Base-by-base conservation (phyloP, 345 rosid species). In the Turnera subulata region DNA sequence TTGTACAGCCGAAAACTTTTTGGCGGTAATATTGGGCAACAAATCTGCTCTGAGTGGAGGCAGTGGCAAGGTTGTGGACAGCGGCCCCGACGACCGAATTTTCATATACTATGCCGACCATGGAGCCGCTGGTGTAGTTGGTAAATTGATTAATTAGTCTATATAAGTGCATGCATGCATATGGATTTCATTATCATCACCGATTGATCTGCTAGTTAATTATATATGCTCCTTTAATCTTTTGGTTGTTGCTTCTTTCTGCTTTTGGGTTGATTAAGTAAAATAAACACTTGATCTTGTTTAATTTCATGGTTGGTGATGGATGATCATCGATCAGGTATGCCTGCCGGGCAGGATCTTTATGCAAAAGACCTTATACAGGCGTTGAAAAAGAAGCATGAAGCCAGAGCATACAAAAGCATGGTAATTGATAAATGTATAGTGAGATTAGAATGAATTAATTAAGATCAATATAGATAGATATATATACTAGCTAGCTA, bases 101-200 rank as follows among this genome's bases (percentile, higher is more conserved):
- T 88, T 85, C 73, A 65, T 85, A 43, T 88, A 63, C 58, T 88
- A 84, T 42, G 15, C 84, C 43, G 96, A 85, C 35, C 88, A 84
- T 67, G 96, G 96, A 15, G 7, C 64, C 58, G 53, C 87, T n/a
- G 89, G 88, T 0, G 0, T 59, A 5, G 37, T 82, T 33, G 60
- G 88, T 77, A 48, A 47, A 54, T 50, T 22, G 20, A 5, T n/a
- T n/a, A n/a, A n/a, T n/a, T n/a, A n/a, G 22, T 19, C 10, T 46
- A 6, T 16, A 20, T 20, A 2, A 7, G 17, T 18, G 10, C 17
- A 45, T n/a, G n/a, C 29, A 6, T 19, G 9, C 37, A 22, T 23
- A 14, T 17, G 25, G 15, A 52, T 37, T 4, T 0, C n/a, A n/a
- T n/a, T n/a, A n/a, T n/a, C n/a, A n/a, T n/a, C n/a, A n/a, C n/a